Base-by-base conservation (phyloP, 163 green algal species). In the Chlamydomonas reinhardtii region DNA sequence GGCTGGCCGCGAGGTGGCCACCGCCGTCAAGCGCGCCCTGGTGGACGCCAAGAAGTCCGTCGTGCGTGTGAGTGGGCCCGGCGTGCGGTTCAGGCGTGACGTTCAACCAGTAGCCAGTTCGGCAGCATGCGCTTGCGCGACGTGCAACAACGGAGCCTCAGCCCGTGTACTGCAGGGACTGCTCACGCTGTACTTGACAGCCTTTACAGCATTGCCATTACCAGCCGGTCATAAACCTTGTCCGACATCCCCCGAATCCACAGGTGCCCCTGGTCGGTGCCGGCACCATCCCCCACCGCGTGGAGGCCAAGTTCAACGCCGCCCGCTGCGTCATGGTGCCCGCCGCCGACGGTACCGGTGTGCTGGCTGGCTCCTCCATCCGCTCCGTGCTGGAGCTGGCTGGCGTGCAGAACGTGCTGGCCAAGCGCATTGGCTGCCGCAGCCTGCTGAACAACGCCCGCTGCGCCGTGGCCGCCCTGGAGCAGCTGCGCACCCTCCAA, bases 401-500 rank as follows among this genome's bases (percentile, higher is more conserved):
- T 56, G 97, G 97, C 77, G 92, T 99, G 65, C 93, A 98, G 88
- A 99, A 99, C 87, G 94, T 87, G 17, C 96, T 99, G 72, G 96
- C 95, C 83, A 99, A 99, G 96, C 94, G 98, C 90, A 79, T 99
- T 37, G 97, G 97, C 86, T 96, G 88, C 85, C 88, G 85, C 71
- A 97, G 95, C 89, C 90, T 94, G 32, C 93, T 99, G 64, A 99
- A 99, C 94, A 99, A 99, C 78, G 97, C 97, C 0, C 94, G 96
- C 34, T 96, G 95, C 24, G 96, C 97, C 16, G 75, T 99, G n/a
- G 92, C 97, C 34, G 96, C 94, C 8, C 92, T 99, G 54, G 76
- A 78, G n/a, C 43, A 91, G 83, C 93, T 98, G 94, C 91, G 94
- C 64, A 98, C 95, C 4, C 90, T 97, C 73, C 81, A 96, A 76